phyloP scores from a whole-genome alignment of 169 alveolate genomes.

The Plasmodium cynomolgi region DNA sequence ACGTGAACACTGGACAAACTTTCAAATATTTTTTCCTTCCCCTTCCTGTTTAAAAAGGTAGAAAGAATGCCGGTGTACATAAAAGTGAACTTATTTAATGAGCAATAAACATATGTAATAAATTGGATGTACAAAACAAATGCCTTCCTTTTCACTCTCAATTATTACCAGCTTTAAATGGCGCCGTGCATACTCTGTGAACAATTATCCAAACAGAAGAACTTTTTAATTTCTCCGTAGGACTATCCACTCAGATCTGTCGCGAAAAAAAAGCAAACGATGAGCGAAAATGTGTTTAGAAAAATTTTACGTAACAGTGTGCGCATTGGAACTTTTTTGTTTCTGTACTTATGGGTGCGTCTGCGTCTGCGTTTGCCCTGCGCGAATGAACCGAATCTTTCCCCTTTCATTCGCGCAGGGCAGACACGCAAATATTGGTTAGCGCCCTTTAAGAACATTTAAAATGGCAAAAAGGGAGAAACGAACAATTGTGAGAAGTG shows the following conservation, averaged over 20 bases:
- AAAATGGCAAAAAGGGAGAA: not conserved
- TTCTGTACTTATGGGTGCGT: not conserved
- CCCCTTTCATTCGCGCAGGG: not conserved
- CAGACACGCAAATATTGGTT: not conserved
- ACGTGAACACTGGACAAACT: not conserved
- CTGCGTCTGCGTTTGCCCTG: not conserved
- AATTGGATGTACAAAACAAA: not conserved
- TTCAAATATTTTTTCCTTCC: not conserved
- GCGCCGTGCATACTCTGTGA: not conserved
- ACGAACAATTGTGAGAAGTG: not conserved
- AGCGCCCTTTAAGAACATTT: not conserved
- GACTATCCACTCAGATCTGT: not conserved
- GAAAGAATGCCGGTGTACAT: not conserved
- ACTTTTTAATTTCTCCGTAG: not conserved
- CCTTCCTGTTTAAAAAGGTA: not conserved
- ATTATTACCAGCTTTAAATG: not conserved
- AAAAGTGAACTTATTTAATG: not conserved
- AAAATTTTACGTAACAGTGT: not conserved
- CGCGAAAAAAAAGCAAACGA: not conserved
- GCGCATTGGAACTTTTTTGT: not conserved
- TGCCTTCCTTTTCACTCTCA: not conserved
- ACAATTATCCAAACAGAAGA: not conserved
- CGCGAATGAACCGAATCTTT: not conserved
- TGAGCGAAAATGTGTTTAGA: not conserved
- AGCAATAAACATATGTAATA: not conserved